Percentiles rank a stretch among this genome's conserved stretches.
phyloP scores from a whole-genome alignment of 2,329 filamentous ascomycete genomes.

The Phialophora chinensis region DNA sequence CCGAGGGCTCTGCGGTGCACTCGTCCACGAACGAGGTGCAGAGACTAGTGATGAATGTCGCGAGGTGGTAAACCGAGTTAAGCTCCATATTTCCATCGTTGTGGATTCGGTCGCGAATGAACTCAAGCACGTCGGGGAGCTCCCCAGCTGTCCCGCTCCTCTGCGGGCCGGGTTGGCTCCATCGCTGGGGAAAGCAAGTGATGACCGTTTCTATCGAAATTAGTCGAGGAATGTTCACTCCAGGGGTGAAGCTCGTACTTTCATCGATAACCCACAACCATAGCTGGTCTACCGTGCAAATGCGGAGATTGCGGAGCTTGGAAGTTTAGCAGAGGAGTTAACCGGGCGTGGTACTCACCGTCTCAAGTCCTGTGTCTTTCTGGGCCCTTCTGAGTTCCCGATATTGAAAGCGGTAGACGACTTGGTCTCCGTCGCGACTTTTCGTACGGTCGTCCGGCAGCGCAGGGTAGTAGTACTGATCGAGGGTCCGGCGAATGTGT shows the following conservation, averaged over 20 bases:
- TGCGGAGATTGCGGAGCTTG: background rate
- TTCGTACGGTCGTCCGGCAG: background rate
- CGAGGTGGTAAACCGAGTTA: background rate
- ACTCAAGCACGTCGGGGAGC: background rate
- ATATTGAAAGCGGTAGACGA: background rate
- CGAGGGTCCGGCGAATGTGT: background rate
- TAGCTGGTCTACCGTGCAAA: constrained; percentile 1
- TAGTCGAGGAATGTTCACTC: background rate
- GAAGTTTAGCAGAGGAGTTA: background rate
- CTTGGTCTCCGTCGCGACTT: background rate
- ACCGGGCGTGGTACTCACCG: background rate
- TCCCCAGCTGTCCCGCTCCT: background rate
- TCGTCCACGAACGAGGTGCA: constrained; percentile 4
- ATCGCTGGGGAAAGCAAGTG: background rate
- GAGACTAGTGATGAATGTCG: background rate
- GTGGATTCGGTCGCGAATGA: constrained; percentile 1
- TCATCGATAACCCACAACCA: constrained; percentile 4
- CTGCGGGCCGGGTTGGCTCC: background rate
- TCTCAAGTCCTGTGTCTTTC: background rate
- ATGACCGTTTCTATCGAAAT: background rate
- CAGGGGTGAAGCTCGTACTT: background rate
- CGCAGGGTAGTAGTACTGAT: constrained; percentile 4
- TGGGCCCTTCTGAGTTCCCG: background rate
- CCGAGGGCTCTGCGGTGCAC: background rate
- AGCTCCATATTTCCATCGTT: background rate